Percentiles rank a stretch among this genome's conserved stretches.
phyloP scores from a whole-genome alignment of 1,284 basidiomycete species.

The Volvariella volvacea region DNA sequence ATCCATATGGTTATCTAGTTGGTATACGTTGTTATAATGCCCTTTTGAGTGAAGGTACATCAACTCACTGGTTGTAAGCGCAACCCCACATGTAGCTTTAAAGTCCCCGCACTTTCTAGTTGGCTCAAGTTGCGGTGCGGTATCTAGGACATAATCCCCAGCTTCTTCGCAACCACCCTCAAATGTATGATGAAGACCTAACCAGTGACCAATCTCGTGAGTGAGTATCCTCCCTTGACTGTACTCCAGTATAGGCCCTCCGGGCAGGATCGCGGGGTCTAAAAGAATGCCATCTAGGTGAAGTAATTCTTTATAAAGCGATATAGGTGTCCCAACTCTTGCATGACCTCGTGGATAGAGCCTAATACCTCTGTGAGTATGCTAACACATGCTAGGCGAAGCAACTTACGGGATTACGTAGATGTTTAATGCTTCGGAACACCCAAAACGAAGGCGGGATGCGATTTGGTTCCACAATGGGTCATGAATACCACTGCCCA shows the following conservation, averaged over 20 bases:
- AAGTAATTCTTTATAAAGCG: not conserved
- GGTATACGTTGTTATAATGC: no score
- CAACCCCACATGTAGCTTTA: constrained; percentile 23
- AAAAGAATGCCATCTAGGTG: constrained; percentile 13
- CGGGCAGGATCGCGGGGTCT: constrained; percentile 4
- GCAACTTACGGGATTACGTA: constrained; percentile 12
- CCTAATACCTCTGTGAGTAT: not conserved
- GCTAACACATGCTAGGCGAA: not conserved
- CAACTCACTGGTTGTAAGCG: constrained; percentile 12
- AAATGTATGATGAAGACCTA: constrained; percentile 16
- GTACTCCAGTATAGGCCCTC: constrained; percentile 5
- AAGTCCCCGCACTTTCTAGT: constrained; percentile 26
- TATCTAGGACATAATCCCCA: constrained; percentile 37
- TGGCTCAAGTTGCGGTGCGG: constrained; percentile 27
- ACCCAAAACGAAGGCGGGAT: constrained; percentile 3
- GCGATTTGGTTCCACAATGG: no score
- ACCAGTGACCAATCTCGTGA: constrained; percentile 23
- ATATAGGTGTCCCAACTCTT: constrained; percentile 14
- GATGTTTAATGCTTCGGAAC: constrained; percentile 10
- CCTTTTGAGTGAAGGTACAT: no score
- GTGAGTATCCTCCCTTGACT: constrained; percentile 18
- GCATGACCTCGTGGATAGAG: constrained; percentile 4
- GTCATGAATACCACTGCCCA: no score
- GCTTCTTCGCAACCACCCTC: constrained; percentile 21
- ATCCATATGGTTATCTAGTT: constrained; percentile 19